Evolutionary conservation across 805 yeast genomes (phyloP).

Genomic region (Candida insectalens): DNA sequence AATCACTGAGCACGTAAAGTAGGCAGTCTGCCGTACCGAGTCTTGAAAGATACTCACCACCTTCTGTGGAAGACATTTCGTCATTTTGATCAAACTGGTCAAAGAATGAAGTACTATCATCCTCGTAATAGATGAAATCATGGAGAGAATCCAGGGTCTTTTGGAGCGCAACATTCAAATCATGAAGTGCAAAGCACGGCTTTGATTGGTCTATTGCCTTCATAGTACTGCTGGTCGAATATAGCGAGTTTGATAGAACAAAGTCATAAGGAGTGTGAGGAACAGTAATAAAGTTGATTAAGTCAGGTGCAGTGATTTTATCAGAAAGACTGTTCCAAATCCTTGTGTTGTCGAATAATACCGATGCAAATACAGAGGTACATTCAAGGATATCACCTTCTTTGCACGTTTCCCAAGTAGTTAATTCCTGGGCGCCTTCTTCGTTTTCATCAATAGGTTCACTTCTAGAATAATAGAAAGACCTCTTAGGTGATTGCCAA

Average conservation of each 20-base stretch:
- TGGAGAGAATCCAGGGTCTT: slow-evolving; percentile 9
- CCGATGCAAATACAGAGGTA: slow-evolving; percentile 38
- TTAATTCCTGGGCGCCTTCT: slow-evolving; percentile 29
- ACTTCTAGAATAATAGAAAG: slow-evolving; percentile 29
- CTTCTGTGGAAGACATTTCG: slow-evolving; percentile 14
- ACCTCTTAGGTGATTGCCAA: slow-evolving; percentile 29
- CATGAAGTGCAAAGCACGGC: slow-evolving; percentile 34
- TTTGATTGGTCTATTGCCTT: slow-evolving; percentile 48
- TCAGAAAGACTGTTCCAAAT: slow-evolving; percentile 34
- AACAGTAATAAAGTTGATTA: slow-evolving; percentile 40
- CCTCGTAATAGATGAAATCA: slow-evolving; percentile 20
- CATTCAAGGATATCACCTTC: slow-evolving; percentile 41
- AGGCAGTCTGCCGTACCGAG: slow-evolving; percentile 33
- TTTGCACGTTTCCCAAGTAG: slow-evolving; percentile 43
- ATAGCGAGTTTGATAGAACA: slow-evolving; percentile 42
- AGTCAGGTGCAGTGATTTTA: slow-evolving; percentile 30
- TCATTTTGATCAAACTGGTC: slow-evolving; percentile 20
- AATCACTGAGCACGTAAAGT: slow-evolving; percentile 43
- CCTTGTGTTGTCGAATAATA: slow-evolving; percentile 41
- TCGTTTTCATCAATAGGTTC: slow-evolving; percentile 35
- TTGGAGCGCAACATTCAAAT: slow-evolving; percentile 10
- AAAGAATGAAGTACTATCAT: slow-evolving; percentile 28
- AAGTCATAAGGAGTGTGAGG: slow-evolving; percentile 55
- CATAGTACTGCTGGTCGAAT: slow-evolving; percentile 43
- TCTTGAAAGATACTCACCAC: slow-evolving; percentile 25